phyloP scores from a whole-genome alignment of 139 green algal species.

The Chlamydomonas incerta region DNA sequence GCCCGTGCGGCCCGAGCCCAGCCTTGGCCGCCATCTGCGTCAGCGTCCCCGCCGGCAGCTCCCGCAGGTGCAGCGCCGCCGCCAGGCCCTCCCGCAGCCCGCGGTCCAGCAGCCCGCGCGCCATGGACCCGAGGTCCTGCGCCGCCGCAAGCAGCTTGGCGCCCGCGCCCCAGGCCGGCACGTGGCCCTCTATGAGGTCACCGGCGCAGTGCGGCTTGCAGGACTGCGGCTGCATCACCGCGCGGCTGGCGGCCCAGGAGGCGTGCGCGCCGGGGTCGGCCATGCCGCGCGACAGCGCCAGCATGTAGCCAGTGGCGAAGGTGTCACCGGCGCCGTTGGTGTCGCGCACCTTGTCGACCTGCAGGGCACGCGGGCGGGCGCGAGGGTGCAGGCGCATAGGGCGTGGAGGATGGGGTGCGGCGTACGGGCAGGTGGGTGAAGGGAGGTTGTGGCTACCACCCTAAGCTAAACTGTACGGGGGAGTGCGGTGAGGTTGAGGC shows the following conservation, averaged over 20 bases:
- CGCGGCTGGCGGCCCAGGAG: constrained; percentile 67
- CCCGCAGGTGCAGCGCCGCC: constrained; percentile 10
- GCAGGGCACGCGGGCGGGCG: neutral
- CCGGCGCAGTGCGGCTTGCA: constrained; percentile 79
- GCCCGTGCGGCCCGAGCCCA: neutral
- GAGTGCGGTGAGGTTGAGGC: too few species aligned
- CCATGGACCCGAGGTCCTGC: neutral
- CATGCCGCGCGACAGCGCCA: constrained; percentile 60
- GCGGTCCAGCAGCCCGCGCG: neutral
- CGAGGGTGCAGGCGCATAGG: neutral
- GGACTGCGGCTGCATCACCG: constrained; percentile 68
- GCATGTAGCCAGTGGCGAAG: constrained; percentile 84
- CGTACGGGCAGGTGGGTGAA: too few species aligned
- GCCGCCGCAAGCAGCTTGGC: neutral
- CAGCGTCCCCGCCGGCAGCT: neutral
- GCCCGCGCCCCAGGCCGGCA: neutral
- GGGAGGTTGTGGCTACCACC: too few species aligned
- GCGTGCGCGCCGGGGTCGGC: constrained; percentile 54
- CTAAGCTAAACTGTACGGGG: too few species aligned
- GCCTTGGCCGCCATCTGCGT: neutral
- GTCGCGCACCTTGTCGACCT: constrained; percentile 72
- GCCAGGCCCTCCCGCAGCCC: constrained; percentile 3
- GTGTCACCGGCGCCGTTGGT: constrained; percentile 90
- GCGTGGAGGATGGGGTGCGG: too few species aligned
- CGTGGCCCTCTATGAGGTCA: constrained; percentile 26